Percentiles rank a stretch among this genome's conserved stretches.
Evolutionary conservation across 805 yeast species (phyloP).

Genomic region (Candida ascalaphidarum): DNA sequence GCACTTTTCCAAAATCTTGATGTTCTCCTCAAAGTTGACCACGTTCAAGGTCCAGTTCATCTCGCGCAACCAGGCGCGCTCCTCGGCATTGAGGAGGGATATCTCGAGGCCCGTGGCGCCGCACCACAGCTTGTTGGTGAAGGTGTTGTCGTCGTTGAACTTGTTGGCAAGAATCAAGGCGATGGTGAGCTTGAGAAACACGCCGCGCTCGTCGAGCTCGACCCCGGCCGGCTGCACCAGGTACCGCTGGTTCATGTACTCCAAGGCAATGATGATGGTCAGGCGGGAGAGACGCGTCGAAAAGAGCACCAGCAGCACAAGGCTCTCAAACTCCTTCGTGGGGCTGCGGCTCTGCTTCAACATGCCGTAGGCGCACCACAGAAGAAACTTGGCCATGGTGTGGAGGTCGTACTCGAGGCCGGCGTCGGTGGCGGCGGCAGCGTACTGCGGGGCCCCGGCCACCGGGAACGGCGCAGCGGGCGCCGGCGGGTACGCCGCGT

Average conservation of each 20-base stretch:
- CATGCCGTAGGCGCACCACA: slow-evolving; percentile 65
- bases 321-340: slow-evolving; percentile 45
- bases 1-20: slow-evolving; percentile 34
- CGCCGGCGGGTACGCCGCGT: not conserved
- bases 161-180: slow-evolving; percentile 83
- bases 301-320: slow-evolving; percentile 59
- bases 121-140: slow-evolving; percentile 91
- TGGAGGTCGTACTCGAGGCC: slow-evolving; percentile 74
- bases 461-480: not conserved
- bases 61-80: slow-evolving; percentile 58
- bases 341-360: slow-evolving; percentile 43
- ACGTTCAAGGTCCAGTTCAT: slow-evolving; percentile 52
- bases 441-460: slow-evolving; percentile 3
- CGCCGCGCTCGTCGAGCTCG: slow-evolving; percentile 21
- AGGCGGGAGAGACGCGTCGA: slow-evolving; percentile 86
- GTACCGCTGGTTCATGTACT: slow-evolving; percentile 62
- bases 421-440: slow-evolving; percentile 53
- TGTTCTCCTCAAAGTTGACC: slow-evolving; percentile 28
- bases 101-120: slow-evolving; percentile 84
- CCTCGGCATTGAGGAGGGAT: slow-evolving; percentile 52
- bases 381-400: slow-evolving; percentile 71
- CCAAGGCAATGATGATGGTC: slow-evolving; percentile 71
- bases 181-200: slow-evolving; percentile 52
- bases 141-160: slow-evolving; percentile 93
- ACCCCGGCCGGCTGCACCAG: slow-evolving; percentile 14